Base-by-base conservation (phyloP, 345 rosid genomes). In the Cardamine occulta region DNA sequence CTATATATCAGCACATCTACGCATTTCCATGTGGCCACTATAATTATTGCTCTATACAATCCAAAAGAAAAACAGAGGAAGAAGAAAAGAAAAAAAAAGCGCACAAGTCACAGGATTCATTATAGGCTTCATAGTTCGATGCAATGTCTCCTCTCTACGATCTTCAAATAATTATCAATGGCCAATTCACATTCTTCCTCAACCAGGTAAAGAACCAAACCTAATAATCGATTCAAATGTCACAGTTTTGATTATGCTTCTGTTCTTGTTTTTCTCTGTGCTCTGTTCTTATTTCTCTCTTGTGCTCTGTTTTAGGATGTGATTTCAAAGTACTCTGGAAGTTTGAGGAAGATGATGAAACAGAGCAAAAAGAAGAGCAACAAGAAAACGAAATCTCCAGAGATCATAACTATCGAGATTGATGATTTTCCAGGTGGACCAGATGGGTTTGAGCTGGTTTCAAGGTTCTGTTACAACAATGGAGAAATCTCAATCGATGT, bases 401-500 rank as follows among this genome's bases (percentile, higher is more conserved):
- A 75, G 63, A 42, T 42, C 17, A 70, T 76, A 31, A 82, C 77
- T 29, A 73, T 91, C 42, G 83, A 86, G 53, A 68, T 91, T 53
- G 70, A 74, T 29, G 78, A 80, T 44, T 89, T 89, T 77, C 97
- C 97, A 0, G 89, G 97, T 49, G 90, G 93, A 34, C 73, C 90
- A 62, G 56, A 79, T 32, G 93, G 95, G 74, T 91, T 91, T 69
- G 97, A 91, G 78, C 23, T 82, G 40, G 81, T 85, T 75, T 82
- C 86, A 63, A 82, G 93, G 66, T 91, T 88, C 81, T 89, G 97
- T 71, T 88, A 91, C 76, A 77, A 19, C 73, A 55, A 82, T 19
- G 72, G 82, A 67, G 63, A 64, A 54, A 75, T 84, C 75, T 70
- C 62, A 15, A 80, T 91, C 68, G 80, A 89, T 29, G 76, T 80